Evolutionary conservation across 106 monocot genomes (phyloP).

Genomic region (Narthecium ossifragum): DNA sequence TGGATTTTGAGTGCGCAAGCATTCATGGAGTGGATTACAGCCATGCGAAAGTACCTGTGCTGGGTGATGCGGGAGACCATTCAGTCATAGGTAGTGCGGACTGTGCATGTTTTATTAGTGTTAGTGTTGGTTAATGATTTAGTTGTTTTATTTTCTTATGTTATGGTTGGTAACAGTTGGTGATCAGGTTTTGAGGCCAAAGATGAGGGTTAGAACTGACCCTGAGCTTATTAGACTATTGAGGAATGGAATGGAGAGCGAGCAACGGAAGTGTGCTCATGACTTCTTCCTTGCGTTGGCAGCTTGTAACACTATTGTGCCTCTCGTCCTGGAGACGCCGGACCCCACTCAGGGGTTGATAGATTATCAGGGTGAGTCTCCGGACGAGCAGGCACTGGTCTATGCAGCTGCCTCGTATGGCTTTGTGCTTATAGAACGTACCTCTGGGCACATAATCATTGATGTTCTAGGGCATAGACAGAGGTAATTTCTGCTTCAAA

Average conservation of each 20-base stretch:
- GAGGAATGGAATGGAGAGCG: slow-evolving; percentile 7
- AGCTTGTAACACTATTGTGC: slow-evolving; percentile 45
- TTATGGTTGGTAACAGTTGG: slow-evolving; percentile 35
- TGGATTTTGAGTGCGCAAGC: slow-evolving; percentile 87
- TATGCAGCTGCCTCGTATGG: slow-evolving; percentile 50
- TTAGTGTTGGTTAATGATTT: slow-evolving; percentile 9
- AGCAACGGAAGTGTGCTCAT: slow-evolving; percentile 13
- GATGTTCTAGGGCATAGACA: slow-evolving; percentile 30
- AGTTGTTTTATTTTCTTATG: background rate
- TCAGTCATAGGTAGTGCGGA: slow-evolving; percentile 36
- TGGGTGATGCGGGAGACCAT: slow-evolving; percentile 8
- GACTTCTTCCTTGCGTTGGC: slow-evolving; percentile 56
- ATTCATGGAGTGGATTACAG: slow-evolving; percentile 67
- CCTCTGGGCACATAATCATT: slow-evolving; percentile 37
- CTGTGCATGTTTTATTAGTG: background rate
- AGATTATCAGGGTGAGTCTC: slow-evolving; percentile 55
- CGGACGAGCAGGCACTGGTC: slow-evolving; percentile 47
- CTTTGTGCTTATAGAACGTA: slow-evolving; percentile 33
- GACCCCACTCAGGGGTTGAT: slow-evolving; percentile 22
- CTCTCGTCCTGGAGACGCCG: slow-evolving; percentile 15
- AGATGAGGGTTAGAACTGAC: slow-evolving; percentile 18
- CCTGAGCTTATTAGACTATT: slow-evolving; percentile 8
- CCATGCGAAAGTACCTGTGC: background rate
- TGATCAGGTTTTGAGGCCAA: slow-evolving; percentile 39
- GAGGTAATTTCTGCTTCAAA: slow-evolving; percentile 17